phyloP scores from a whole-genome alignment of 129 eudicot genomes.

The Artemisia annua region DNA sequence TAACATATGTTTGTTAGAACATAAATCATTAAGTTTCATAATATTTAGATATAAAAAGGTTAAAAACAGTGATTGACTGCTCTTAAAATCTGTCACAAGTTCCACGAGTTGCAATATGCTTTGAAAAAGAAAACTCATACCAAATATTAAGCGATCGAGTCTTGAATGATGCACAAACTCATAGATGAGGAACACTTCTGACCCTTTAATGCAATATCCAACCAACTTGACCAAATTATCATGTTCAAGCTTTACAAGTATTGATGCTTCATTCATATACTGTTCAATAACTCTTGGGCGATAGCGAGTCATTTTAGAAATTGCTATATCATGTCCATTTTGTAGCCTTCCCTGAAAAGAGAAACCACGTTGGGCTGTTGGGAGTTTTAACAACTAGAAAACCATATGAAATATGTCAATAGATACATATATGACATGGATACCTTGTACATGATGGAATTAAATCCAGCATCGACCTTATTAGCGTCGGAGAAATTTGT shows the following conservation, averaged over 20 bases:
- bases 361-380: neutral
- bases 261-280: too few relatives aligned
- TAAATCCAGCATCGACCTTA: too few relatives aligned
- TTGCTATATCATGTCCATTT: neutral
- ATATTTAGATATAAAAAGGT: neutral
- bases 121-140: neutral
- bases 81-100: too few relatives aligned
- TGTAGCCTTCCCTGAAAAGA: constrained; percentile 20
- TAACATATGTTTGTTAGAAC: neutral
- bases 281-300: too few relatives aligned
- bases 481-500: too few relatives aligned
- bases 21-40: neutral
- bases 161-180: neutral
- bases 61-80: neutral
- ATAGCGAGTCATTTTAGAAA: too few relatives aligned
- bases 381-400: neutral
- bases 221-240: too few relatives aligned
- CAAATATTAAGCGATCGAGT: neutral
- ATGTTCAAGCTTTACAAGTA: too few relatives aligned
- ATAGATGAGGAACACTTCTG: neutral
- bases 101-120: too few relatives aligned
- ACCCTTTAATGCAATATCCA: neutral
- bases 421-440: neutral
- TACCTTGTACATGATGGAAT: constrained; percentile 2
- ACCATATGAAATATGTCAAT: neutral